Evolutionary conservation across 495 filamentous ascomycete species (phyloP).

Genomic region (Xylaria curta): DNA sequence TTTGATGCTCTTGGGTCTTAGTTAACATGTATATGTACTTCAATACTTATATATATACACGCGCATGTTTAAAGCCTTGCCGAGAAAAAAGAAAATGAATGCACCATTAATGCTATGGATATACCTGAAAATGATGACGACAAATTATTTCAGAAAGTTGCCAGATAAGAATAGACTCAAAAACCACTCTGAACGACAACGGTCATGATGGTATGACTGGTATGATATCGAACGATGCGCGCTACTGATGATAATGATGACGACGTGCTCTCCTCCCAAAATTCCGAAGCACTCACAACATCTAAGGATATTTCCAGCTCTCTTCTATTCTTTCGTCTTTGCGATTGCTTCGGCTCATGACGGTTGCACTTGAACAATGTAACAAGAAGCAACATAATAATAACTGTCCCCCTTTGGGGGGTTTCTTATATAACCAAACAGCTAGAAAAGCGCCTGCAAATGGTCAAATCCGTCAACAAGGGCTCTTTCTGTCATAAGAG

Average conservation of each 20-base stretch:
- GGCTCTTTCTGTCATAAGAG: constrained; percentile 21
- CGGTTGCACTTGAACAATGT: neutral
- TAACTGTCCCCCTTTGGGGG: no score
- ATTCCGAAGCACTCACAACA: neutral
- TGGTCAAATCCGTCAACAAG: constrained; percentile 29
- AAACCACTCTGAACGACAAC: constrained; percentile 6
- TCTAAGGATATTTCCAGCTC: neutral
- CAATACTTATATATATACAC: neutral
- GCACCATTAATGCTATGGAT: neutral
- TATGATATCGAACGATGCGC: constrained; percentile 32
- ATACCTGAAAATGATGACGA: neutral
- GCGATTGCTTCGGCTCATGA: neutral
- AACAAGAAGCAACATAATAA: neutral
- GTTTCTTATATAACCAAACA: constrained; percentile 35
- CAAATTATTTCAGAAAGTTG: neutral
- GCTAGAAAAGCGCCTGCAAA: constrained; percentile 38
- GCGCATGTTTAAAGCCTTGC: neutral
- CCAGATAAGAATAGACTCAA: neutral
- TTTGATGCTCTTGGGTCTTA: neutral
- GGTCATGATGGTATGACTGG: constrained; percentile 35
- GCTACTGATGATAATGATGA: constrained; percentile 6
- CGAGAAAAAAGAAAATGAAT: neutral
- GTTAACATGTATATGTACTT: neutral
- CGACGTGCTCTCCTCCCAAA: neutral
- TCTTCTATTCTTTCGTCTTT: neutral